These are phyloP conservation scores for Scutellaria galericulata DNA, from an alignment of 257 asterid species.

Conservation along the genomic window DNA sequence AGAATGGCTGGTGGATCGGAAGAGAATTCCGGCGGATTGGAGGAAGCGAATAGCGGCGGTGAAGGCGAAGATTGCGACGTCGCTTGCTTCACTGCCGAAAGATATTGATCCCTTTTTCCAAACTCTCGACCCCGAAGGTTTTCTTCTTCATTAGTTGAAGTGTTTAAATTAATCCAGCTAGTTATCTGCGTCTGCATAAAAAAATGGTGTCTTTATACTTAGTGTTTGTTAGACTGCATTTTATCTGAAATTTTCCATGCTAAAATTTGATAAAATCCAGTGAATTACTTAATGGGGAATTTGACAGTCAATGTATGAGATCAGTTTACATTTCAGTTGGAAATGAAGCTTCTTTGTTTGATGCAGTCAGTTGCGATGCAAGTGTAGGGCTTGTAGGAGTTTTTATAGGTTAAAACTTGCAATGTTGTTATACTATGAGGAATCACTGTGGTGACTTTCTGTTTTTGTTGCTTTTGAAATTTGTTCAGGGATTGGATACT, in stretches of 20 bases:
- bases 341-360: slow-evolving; percentile 13
- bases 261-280: not conserved
- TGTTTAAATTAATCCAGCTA: not conserved
- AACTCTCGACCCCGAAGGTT: slow-evolving; percentile 85
- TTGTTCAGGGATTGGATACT: slow-evolving; percentile 76
- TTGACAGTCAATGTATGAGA: not conserved
- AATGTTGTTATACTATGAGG: slow-evolving; percentile 15
- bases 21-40: slow-evolving; percentile 86
- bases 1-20: slow-evolving; percentile 99
- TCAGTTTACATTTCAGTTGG: slow-evolving; percentile 7
- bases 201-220: not conserved
- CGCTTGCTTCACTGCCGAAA: slow-evolving; percentile 79
- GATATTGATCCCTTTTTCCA: slow-evolving; percentile 79
- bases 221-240: slow-evolving; percentile 19
- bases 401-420: slow-evolving; percentile 11
- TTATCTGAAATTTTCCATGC: not conserved
- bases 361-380: not conserved
- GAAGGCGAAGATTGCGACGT: slow-evolving; percentile 74
- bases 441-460: slow-evolving; percentile 6
- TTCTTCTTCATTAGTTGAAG: not conserved
- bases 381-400: slow-evolving; percentile 13
- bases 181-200: not conserved
- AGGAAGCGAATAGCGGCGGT: slow-evolving; percentile 84
- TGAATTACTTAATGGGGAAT: not conserved
- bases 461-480: slow-evolving; percentile 19